Conservation (phyloP, 148 eudicot species). For the Camellia lanceoleosa region DNA sequence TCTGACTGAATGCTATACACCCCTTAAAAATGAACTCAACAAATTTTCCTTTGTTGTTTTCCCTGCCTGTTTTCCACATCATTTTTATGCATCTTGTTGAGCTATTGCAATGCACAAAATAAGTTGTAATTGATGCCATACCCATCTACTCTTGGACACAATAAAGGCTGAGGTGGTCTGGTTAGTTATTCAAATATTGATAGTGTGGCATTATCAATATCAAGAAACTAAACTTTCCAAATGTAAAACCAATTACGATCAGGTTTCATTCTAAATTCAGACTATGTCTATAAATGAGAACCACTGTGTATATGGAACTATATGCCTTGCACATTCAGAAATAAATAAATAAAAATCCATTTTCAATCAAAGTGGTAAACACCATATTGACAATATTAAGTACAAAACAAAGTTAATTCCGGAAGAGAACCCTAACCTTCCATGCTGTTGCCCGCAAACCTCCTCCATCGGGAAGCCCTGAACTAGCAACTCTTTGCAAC, state of each 20-base stretch:
- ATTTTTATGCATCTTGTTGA: no score
- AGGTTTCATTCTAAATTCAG: neutral
- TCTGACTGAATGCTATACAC: no score
- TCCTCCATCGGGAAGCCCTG: slow-evolving; percentile 57
- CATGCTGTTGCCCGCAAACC: slow-evolving; percentile 54
- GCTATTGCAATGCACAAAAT: no score
- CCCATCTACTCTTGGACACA: no score
- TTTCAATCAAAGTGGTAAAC: neutral
- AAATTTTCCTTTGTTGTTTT: no score
- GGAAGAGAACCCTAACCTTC: slow-evolving; percentile 43
- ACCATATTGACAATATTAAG: neutral
- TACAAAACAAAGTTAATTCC: neutral
- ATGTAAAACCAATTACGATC: neutral
- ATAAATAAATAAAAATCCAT: neutral
- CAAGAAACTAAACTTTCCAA: neutral
- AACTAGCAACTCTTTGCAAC: slow-evolving; percentile 53
- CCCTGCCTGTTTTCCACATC: no score
- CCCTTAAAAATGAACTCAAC: no score
- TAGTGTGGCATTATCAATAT: neutral
- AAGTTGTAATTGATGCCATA: no score
- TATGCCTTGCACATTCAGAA: neutral
- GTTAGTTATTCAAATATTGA: no score
- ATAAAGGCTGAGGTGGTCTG: no score
- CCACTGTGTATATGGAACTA: neutral
- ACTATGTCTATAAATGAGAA: neutral